Percentiles rank a stretch among this genome's conserved stretches.
phyloP scores from a whole-genome alignment of 1,284 basidiomycete species.

The Leucoagaricus sp. region DNA sequence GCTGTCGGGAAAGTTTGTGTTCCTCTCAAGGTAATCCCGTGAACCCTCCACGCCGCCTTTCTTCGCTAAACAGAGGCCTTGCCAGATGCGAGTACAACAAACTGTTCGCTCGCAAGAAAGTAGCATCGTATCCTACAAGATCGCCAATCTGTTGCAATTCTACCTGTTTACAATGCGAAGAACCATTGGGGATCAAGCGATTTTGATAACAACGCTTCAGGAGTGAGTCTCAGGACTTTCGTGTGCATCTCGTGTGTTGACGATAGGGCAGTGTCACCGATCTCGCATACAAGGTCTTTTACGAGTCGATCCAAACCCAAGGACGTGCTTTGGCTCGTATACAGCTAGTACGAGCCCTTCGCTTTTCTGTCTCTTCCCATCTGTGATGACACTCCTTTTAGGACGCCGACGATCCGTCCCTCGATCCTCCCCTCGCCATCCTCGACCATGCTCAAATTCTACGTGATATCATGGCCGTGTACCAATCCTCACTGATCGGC shows the following conservation, averaged over 20 bases:
- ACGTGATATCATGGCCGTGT: slow-evolving; percentile 86
- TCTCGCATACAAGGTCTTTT: slow-evolving; percentile 81
- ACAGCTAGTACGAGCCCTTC: slow-evolving; percentile 56
- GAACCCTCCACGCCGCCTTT: too few relatives aligned
- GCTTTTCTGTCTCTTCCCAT: not conserved
- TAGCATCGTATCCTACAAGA: slow-evolving; percentile 87
- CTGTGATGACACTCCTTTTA: slow-evolving; percentile 29
- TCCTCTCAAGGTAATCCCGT: slow-evolving; percentile 86
- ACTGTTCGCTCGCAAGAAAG: slow-evolving; percentile 93
- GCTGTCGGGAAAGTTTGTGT: slow-evolving; percentile 84
- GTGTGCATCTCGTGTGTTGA: not conserved
- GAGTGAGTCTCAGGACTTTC: slow-evolving; percentile 63
- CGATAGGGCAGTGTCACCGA: slow-evolving; percentile 66
- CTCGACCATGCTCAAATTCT: slow-evolving; percentile 83
- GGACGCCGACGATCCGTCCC: slow-evolving; percentile 74
- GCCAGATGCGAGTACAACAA: slow-evolving; percentile 90
- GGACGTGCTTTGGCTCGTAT: slow-evolving; percentile 74
- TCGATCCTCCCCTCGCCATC: slow-evolving; percentile 77
- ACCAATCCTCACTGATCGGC: slow-evolving; percentile 78
- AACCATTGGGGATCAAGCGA: slow-evolving; percentile 83
- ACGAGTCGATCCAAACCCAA: slow-evolving; percentile 82
- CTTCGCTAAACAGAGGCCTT: too few relatives aligned
- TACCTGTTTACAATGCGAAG: slow-evolving; percentile 91
- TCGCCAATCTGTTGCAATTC: slow-evolving; percentile 93
- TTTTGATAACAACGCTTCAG: slow-evolving; percentile 75